phyloP scores from a whole-genome alignment of 306 rosid genomes.

The Vicia sativa region DNA sequence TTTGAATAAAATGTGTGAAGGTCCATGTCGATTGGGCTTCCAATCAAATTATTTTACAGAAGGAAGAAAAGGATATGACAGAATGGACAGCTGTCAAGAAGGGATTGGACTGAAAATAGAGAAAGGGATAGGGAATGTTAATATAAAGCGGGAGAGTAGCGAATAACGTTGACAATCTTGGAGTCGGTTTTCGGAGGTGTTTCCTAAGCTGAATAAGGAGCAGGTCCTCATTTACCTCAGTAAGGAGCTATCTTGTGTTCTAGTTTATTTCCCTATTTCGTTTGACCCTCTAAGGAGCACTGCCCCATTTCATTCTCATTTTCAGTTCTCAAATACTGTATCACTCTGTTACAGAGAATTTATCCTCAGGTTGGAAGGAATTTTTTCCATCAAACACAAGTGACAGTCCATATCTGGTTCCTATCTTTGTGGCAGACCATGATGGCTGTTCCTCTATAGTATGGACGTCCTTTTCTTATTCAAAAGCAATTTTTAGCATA shows the following conservation, averaged over 20 bases:
- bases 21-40: not conserved
- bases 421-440: not conserved
- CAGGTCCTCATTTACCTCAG: too few species aligned
- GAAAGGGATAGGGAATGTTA: not conserved
- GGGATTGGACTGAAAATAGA: not conserved
- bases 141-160: not conserved
- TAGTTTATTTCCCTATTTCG: too few species aligned
- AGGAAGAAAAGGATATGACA: not conserved
- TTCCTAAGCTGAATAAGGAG: not conserved
- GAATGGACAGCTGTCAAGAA: not conserved
- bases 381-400: not conserved
- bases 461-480: constrained; percentile 7
- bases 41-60: not conserved
- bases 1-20: constrained; percentile 21
- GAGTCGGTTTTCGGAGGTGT: not conserved
- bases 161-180: not conserved
- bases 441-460: not conserved
- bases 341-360: not conserved
- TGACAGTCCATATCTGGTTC: not conserved
- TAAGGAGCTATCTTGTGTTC: too few species aligned
- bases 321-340: not conserved
- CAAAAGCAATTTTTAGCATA: not conserved
- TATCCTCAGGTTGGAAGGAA: not conserved
- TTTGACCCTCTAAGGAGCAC: too few species aligned
- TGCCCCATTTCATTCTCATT: not conserved